These are phyloP conservation scores for Cubamyces sp. DNA, from an alignment of 768 basidiomycete species.

Conservation along the genomic window DNA sequence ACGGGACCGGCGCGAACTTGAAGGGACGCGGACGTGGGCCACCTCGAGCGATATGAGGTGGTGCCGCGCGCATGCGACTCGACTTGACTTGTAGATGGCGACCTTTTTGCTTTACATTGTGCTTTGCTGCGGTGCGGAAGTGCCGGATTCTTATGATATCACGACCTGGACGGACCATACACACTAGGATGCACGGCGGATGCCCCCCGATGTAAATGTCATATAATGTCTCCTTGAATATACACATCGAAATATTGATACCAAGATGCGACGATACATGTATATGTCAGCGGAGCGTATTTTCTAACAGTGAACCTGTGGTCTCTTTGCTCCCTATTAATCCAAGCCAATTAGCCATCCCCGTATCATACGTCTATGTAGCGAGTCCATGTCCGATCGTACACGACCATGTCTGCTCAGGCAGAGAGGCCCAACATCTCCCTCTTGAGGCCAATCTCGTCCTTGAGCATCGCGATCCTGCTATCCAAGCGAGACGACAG, in stretches of 20 bases:
- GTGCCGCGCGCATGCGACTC: not conserved
- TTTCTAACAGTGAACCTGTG: not conserved
- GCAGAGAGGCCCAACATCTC: slow-evolving; percentile 39
- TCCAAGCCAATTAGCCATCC: slow-evolving; percentile 8
- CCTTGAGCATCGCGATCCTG: slow-evolving; percentile 66
- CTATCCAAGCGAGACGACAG: slow-evolving; percentile 71
- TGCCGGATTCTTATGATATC: not conserved
- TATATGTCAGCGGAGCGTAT: not conserved
- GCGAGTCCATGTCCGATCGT: not conserved
- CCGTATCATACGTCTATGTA: slow-evolving; percentile 8
- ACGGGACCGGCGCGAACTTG: slow-evolving; percentile 47
- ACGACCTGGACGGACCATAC: not conserved
- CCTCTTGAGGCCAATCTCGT: slow-evolving; percentile 70
- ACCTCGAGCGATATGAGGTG: slow-evolving; percentile 31
- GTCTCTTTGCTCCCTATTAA: not conserved
- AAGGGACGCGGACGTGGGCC: slow-evolving; percentile 36
- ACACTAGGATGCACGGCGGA: not conserved
- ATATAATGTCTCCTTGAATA: slow-evolving; percentile 4
- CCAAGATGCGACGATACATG: not conserved
- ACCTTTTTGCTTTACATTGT: not conserved
- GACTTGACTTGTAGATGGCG: too few relatives aligned
- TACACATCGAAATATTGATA: not conserved
- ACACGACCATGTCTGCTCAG: not conserved
- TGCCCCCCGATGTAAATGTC: not conserved
- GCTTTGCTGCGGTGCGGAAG: not conserved